These are phyloP conservation scores for Sclerotinia minor DNA, from an alignment of 2,329 filamentous ascomycete species.

Conservation along the genomic window DNA sequence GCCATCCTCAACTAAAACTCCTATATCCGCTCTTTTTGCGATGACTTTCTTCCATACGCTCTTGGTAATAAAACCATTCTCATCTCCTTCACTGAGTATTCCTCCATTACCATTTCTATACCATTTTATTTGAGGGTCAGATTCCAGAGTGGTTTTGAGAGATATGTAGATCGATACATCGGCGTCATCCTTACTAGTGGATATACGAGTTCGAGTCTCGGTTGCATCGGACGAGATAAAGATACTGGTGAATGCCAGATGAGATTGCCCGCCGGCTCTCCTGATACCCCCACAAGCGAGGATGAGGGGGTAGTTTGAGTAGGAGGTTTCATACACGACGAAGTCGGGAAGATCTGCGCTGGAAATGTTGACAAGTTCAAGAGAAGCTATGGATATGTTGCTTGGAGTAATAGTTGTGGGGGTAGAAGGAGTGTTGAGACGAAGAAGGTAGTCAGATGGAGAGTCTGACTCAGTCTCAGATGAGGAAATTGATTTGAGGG, in stretches of 20 bases:
- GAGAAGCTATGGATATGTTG: conserved; percentile 31
- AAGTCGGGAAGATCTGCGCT: conserved; percentile 46
- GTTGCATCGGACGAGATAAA: conserved; percentile 39
- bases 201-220: conserved; percentile 35
- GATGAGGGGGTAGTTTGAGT: conserved; percentile 48
- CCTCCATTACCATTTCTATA: conserved; percentile 43
- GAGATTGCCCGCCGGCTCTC: conserved; percentile 45
- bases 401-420: conserved; percentile 30
- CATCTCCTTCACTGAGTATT: conserved; percentile 43
- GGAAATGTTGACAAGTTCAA: conserved; percentile 41
- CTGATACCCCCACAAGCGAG: conserved; percentile 46
- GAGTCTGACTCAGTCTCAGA: conserved; percentile 27
- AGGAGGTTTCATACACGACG: conserved; percentile 49
- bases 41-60: conserved; percentile 47
- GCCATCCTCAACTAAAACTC: conserved; percentile 48
- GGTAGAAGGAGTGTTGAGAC: conserved; percentile 36
- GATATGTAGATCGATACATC: conserved; percentile 49
- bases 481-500: conserved; percentile 41
- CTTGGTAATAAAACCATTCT: conserved; percentile 39
- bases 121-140: conserved; percentile 44
- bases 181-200: conserved; percentile 37
- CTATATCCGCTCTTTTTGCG: conserved; percentile 46
- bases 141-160: conserved; percentile 43
- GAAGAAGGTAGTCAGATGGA: conserved; percentile 43
- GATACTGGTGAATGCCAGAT: conserved; percentile 41